A percentile compares a stretch with the other conserved stretches of the same genome.
These are phyloP conservation scores for Boletus rex-veris DNA, from an alignment of 768 basidiomycete genomes.

Conservation along the genomic window DNA sequence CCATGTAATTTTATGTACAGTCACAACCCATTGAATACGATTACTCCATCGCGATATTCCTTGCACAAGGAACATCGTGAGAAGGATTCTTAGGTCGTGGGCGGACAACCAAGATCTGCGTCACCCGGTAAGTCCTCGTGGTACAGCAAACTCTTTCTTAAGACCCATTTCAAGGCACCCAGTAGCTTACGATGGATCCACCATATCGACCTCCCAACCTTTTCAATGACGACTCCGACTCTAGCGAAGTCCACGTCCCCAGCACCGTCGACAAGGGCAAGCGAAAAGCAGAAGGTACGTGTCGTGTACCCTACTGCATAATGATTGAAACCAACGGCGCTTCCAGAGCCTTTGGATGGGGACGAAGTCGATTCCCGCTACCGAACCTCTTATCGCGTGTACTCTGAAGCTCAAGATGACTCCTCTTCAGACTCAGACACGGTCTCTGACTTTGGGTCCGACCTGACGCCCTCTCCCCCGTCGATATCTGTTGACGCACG, in stretches of 20 bases:
- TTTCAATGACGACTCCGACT: neutral
- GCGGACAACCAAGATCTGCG: too few relatives aligned
- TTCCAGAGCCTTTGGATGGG: constrained; percentile 6
- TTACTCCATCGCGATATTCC: too few relatives aligned
- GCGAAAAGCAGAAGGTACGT: constrained; percentile 15
- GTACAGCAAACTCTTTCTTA: too few relatives aligned
- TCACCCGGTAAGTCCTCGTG: too few relatives aligned
- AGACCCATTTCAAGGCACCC: too few relatives aligned
- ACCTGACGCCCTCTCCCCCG: constrained; percentile 3
- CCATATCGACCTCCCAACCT: constrained; percentile 9
- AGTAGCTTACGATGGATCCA: neutral
- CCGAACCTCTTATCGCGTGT: neutral
- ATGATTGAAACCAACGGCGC: neutral
- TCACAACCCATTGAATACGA: too few relatives aligned
- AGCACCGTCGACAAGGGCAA: constrained; percentile 18
- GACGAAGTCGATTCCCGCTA: neutral
- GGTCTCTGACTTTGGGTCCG: neutral
- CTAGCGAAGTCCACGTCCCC: neutral
- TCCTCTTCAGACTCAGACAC: constrained; percentile 6
- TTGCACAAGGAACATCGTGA: too few relatives aligned
- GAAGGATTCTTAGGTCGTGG: too few relatives aligned
- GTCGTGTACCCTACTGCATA: neutral
- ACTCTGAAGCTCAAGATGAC: neutral
- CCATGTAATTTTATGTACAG: too few relatives aligned
- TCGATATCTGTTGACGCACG: neutral